Conservation (phyloP, 2,329 filamentous ascomycete species). For the Zasmidium cellare region DNA sequence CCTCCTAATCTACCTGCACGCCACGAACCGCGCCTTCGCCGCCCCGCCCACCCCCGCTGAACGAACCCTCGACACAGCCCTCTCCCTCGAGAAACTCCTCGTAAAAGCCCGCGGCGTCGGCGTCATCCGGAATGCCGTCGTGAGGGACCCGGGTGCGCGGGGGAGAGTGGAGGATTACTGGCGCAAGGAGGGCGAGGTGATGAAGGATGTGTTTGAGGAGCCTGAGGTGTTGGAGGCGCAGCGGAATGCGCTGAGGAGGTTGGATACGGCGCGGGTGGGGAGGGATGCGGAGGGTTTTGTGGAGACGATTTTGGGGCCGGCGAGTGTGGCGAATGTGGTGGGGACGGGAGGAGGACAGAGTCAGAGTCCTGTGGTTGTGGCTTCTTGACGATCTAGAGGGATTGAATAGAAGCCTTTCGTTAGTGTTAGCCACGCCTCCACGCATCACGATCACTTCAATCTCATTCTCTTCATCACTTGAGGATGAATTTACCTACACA, state of each 20-base stretch:
- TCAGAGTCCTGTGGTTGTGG: too few species aligned
- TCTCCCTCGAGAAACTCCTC: conserved; percentile 59
- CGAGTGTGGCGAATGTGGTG: background rate
- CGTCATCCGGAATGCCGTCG: conserved; percentile 76
- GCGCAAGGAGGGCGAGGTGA: conserved; percentile 71
- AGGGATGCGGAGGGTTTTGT: conserved; percentile 65
- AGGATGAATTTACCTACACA: too few species aligned
- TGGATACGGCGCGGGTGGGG: conserved; percentile 63
- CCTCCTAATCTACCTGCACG: conserved; percentile 69
- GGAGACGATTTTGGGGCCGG: conserved; percentile 20
- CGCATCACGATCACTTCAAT: too few species aligned
- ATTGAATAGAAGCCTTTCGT: too few species aligned
- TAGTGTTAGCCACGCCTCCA: too few species aligned
- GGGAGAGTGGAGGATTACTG: conserved; percentile 71
- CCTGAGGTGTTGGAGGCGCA: conserved; percentile 71
- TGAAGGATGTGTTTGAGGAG: conserved; percentile 76
- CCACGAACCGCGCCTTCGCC: conserved; percentile 77
- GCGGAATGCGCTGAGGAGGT: conserved; percentile 64
- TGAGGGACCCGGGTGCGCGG: conserved; percentile 71
- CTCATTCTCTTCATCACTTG: too few species aligned
- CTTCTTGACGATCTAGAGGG: too few species aligned
- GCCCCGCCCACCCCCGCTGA: conserved; percentile 62
- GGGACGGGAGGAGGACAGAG: background rate
- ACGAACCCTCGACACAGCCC: conserved; percentile 62
- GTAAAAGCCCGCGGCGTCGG: conserved; percentile 71